Percentiles rank a stretch among this genome's conserved stretches.
phyloP scores from a whole-genome alignment of 2,329 filamentous ascomycete species.

The Tothia fuscella region DNA sequence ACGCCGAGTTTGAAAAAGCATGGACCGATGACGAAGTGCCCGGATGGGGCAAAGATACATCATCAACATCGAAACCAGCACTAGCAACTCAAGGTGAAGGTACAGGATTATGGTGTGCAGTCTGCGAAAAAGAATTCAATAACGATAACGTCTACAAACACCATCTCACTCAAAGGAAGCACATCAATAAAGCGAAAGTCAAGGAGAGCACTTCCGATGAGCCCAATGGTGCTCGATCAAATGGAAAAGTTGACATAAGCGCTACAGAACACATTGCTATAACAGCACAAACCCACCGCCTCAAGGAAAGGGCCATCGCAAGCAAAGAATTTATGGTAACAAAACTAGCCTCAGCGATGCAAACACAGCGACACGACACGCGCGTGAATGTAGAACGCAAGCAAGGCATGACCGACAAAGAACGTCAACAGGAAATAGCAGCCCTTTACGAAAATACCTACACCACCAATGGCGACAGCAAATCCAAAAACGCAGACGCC shows the following conservation, averaged over 20 bases:
- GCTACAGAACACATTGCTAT: background rate
- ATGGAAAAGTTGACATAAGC: conserved; percentile 9
- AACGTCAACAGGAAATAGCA: conserved; percentile 86
- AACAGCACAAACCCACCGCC: conserved; percentile 22
- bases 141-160: conserved; percentile 90
- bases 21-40: conserved; percentile 73
- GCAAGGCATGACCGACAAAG: conserved; percentile 93
- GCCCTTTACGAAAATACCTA: conserved; percentile 59
- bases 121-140: conserved; percentile 89
- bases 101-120: conserved; percentile 75
- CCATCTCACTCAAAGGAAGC: conserved; percentile 84
- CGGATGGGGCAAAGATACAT: conserved; percentile 52
- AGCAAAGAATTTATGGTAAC: conserved; percentile 77
- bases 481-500: background rate
- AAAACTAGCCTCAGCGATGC: conserved; percentile 69
- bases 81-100: conserved; percentile 41
- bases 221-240: conserved; percentile 11
- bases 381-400: conserved; percentile 90
- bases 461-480: conserved; percentile 22
- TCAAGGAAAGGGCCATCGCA: conserved; percentile 85
- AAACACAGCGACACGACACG: conserved; percentile 78
- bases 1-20: conserved; percentile 68
- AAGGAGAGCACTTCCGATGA: conserved; percentile 29
- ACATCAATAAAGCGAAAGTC: conserved; percentile 65
- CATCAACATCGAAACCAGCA: conserved; percentile 29